These are phyloP conservation scores for Stellera chamaejasme DNA, from an alignment of 345 rosid genomes.

Conservation along the genomic window DNA sequence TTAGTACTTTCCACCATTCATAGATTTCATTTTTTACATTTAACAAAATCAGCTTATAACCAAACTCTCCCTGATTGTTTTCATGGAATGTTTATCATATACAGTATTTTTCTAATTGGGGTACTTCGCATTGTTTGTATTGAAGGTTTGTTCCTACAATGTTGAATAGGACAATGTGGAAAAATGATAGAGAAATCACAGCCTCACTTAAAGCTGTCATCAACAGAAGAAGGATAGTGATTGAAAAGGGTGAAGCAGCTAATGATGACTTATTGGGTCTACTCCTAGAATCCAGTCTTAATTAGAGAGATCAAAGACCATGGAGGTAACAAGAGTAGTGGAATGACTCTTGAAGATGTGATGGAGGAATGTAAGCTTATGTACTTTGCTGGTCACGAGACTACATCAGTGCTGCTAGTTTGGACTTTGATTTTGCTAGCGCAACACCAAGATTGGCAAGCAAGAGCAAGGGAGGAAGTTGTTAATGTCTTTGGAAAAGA, in stretches of 20 bases:
- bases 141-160: slow-evolving; percentile 41
- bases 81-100: too few species aligned
- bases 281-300: slow-evolving; percentile 37
- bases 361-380: slow-evolving; percentile 60
- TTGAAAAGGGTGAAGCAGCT: slow-evolving; percentile 18
- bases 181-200: slow-evolving; percentile 20
- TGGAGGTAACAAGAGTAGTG: slow-evolving; percentile 13
- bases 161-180: slow-evolving; percentile 29
- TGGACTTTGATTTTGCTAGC: slow-evolving; percentile 54
- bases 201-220: slow-evolving; percentile 28
- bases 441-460: slow-evolving; percentile 52
- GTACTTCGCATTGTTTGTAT: too few species aligned
- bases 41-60: too few species aligned
- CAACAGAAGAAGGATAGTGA: slow-evolving; percentile 25
- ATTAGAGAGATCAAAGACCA: slow-evolving; percentile 19
- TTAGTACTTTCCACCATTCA: too few species aligned
- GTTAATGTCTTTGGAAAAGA: slow-evolving; percentile 34
- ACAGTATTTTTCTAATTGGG: too few species aligned
- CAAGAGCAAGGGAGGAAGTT: slow-evolving; percentile 49
- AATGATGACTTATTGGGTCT: slow-evolving; percentile 30
- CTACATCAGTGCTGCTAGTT: slow-evolving; percentile 39
- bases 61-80: too few species aligned
- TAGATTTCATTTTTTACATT: too few species aligned
- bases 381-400: slow-evolving; percentile 59
- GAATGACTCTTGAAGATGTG: slow-evolving; percentile 36